Evolutionary conservation across 805 yeast genomes (phyloP), one percentile per base, ranked within the genome.

Genomic region (Wickerhamiella musiphila): DNA sequence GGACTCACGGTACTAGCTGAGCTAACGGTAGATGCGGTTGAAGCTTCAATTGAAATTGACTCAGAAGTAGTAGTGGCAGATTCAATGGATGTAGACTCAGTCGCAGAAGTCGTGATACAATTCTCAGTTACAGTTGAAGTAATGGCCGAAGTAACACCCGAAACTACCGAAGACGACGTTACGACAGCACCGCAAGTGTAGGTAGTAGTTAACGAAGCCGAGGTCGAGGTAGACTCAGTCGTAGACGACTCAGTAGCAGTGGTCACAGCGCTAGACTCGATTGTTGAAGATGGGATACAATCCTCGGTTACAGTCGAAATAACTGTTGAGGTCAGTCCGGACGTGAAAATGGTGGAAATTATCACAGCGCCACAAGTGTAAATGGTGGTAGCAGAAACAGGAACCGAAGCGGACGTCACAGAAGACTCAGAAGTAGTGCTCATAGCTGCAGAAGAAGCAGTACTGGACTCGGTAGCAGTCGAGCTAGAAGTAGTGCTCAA

Each of bases 401-500:
- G 19, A 4, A 32, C 24, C 13, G 26, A 9, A 6, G 31, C 13
- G n/a, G 16, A 20, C 32, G 12, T 13, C 6, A 28, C 13, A 3
- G 13, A 29, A 28, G 29, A 18, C 6, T 26, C 15, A 4, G 35
- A 26, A 11, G 31, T 13, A 9, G 35, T 8, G 8, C 23, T 15
- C 14, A 31, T 12, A 20, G 29, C 17, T 9, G 33, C 12, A 23
- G 22, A 9, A 10, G 27, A 5, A 11, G 15, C 21, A 7, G 22
- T 6, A 10, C 23, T 16, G 5, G 30, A n/a, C 11, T 5, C 9
- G 6, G 6, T 11, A 13, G 15, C 15, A 15, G 12, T n/a, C 25
- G 31, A 15, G 8, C 9, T 9, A 6, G 21, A 19, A 19, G 25
- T n/a, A 6, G 17, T 8, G n/a, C 17, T 8, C 14, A n/a, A 8